Base-by-base conservation (phyloP, 345 rosid genomes). In the Camelina laxa region DNA sequence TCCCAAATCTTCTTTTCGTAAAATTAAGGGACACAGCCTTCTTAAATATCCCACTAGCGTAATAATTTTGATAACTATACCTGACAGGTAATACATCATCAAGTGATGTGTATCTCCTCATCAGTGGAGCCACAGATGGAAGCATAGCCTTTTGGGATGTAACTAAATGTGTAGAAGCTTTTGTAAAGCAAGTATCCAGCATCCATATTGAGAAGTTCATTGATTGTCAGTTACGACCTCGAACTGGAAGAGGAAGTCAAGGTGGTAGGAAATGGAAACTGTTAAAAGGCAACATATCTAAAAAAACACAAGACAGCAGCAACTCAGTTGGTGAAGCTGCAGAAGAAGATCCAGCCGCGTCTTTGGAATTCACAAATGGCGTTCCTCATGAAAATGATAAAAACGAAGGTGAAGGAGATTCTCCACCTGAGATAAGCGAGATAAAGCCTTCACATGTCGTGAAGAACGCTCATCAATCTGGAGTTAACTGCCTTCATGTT, bases 91-190 rank as follows among this genome's bases (percentile, higher is more conserved):
- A 48, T 41, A 69, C 53, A 62, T 66, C 70, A 45, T 69, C 60
- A 33, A 79, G 89, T 64, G 84, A 77, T 70, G 75, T 57, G 13
- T 92, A 85, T 82, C 66, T 89, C 8, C 89, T 85, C 68, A 80
- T 90, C 60, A 88, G 92, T 59, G 97, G 97, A 67, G 96, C 97
- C 62, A 90, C 99, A 53, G 99, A 95, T 86, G 97, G 99, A 86
- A 89, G 92, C 69, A 88, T 90, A 57, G 82, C 92, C 76, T 79
- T 95, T 74, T 95, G 99, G 99, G 89, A 95, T 83, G 73, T 92
- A 62, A 90, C 96, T 3, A 79, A 72, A 72, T 71, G 79, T 58
- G 80, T 92, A 59, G 89, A 89, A 83, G 84, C 90, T 53, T 95
- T 95, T 82, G 81, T 87, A 72, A 74, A 56, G 80, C 86, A 60